Percentiles rank a stretch among this genome's conserved stretches.
These are phyloP conservation scores for Cystofilobasidium macerans DNA, from an alignment of 768 basidiomycete genomes.

Conservation along the genomic window DNA sequence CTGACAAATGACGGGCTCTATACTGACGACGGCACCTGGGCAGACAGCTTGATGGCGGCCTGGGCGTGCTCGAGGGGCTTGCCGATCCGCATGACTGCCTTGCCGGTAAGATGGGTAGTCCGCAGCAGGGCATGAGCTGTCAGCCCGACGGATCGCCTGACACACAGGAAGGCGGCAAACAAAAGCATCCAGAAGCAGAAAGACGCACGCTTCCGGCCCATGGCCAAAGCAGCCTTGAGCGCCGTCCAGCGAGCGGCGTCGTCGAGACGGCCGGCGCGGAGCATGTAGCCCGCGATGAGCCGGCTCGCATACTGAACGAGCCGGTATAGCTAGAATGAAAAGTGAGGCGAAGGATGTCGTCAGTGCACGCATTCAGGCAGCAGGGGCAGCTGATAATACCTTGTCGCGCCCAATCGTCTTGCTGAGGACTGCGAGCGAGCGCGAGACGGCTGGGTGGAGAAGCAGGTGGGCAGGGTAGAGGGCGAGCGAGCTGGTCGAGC, in stretches of 20 bases:
- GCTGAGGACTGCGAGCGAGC: constrained; percentile 60
- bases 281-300: constrained; percentile 72
- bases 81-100: constrained; percentile 74
- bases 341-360: no score
- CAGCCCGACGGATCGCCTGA: not conserved
- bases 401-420: constrained; percentile 88
- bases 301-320: constrained; percentile 82
- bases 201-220: constrained; percentile 67
- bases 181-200: no score
- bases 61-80: constrained; percentile 92
- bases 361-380: no score
- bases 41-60: constrained; percentile 66
- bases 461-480: constrained; percentile 48
- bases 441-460: constrained; percentile 70
- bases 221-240: constrained; percentile 72
- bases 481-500: constrained; percentile 30
- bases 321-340: constrained; percentile 58
- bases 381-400: constrained; percentile 40
- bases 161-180: no score
- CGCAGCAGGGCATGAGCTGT: not conserved
- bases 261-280: constrained; percentile 54
- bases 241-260: constrained; percentile 46
- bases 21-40: constrained; percentile 37
- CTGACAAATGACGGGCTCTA: not conserved
- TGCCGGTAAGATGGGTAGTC: not conserved